Evolutionary conservation across 331 rosid species (phyloP), one percentile per base, ranked within the genome.

Genomic region (Rhamnella rubrinervis): DNA sequence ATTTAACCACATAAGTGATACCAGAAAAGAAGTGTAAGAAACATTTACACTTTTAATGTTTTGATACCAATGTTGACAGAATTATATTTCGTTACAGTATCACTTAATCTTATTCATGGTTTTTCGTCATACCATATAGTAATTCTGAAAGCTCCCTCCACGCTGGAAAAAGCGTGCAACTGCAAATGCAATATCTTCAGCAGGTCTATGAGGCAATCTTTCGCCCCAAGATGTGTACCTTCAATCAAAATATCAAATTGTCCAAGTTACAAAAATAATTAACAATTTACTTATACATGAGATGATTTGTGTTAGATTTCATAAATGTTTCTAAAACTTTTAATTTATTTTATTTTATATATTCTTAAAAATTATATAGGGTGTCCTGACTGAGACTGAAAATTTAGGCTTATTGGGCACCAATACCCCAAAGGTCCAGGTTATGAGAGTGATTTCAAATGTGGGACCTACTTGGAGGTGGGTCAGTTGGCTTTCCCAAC

Each of bases 161-260:
- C 97, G 96, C 75, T 93, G 92, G 77, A 79, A 91, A 82, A 93
- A 93, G 68, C 98, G 96, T 55, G 95, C 98, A 75, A 93, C 91
- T 15, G 98, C 96, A 85, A 93, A 93, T 50, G 98, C 97, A 76
- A 93, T 92, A 77, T 93, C 98, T 88, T 93, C 95, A 76, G 70
- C 96, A 64, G 96, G 98, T 80, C 98, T 91, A 77, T 88, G 96
- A 61, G 98, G 97, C 83, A 84, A 73, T 66, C 89, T 84, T 73
- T 72, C 97, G 62, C 98, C 98, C 97, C 97, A 93, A 51, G 81
- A 72, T 31, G 97, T 66, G 74, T 82, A 93, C 98, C 98, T 93
- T 78, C 70, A 80, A 74, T 61, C 46, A 64, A 83, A 63, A n/a
- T 53, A 18, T 4, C 7, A 52, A 53, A 21, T 15, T n/a, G 9